Percentiles rank a stretch among this genome's conserved stretches.
Conservation (phyloP, 495 filamentous ascomycete genomes). For the Penicillium coprophilum region DNA sequence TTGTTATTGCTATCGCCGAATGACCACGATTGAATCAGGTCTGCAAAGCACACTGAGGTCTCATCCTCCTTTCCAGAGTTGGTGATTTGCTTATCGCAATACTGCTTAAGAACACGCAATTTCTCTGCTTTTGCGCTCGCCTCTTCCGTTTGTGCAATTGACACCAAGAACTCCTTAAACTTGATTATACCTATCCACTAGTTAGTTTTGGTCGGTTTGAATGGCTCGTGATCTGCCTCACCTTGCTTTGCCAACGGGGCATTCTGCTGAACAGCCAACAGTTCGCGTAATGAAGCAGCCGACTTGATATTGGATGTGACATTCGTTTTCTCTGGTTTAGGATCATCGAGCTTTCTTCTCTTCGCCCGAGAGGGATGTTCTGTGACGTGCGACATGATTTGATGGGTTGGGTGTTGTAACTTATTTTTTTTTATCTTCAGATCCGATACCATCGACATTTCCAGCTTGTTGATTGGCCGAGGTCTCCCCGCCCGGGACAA, state of each 20-base stretch:
- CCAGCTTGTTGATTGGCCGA: conserved; percentile 23
- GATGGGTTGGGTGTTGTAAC: conserved; percentile 13
- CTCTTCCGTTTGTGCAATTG: conserved; percentile 54
- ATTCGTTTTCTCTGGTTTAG: conserved; percentile 27
- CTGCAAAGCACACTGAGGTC: conserved; percentile 60
- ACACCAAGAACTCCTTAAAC: conserved; percentile 74
- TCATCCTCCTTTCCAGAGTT: conserved; percentile 52
- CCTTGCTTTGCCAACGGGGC: conserved; percentile 60
- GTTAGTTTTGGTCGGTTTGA: conserved; percentile 1
- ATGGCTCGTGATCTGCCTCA: conserved; percentile 33
- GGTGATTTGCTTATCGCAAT: conserved; percentile 66
- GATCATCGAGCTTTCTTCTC: conserved; percentile 44
- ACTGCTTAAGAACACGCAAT: conserved; percentile 65
- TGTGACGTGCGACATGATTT: conserved; percentile 27
- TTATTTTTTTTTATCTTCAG: conserved; percentile 26
- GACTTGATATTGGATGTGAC: conserved; percentile 49
- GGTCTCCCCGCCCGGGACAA: conserved; percentile 10
- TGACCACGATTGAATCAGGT: conserved; percentile 77
- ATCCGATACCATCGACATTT: conserved; percentile 32
- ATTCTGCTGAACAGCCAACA: conserved; percentile 70
- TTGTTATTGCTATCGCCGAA: conserved; percentile 69
- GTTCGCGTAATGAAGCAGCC: conserved; percentile 56
- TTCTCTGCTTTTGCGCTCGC: conserved; percentile 50
- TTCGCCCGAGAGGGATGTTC: conserved; percentile 37
- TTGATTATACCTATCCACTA: conserved; percentile 60